Evolutionary conservation across 164 flowering plant species (phyloP), one percentile per base, ranked within the genome.

Genomic region (Tetrastigma voinierianum): DNA sequence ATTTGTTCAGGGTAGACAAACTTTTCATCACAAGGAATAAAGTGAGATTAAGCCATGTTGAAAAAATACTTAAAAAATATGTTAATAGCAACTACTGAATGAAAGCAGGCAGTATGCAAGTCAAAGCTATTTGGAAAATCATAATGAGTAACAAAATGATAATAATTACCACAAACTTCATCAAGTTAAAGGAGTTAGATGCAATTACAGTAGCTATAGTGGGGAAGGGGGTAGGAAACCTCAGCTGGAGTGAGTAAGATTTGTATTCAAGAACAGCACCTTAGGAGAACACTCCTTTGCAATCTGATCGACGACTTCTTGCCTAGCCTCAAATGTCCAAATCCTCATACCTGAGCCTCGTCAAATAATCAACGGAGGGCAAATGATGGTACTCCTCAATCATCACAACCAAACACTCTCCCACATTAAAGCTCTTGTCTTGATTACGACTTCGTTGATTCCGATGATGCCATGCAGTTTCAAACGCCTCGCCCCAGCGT

Each of bases 251-350:
- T n/a, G n/a, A n/a, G 60, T 65, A 70, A 71, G 59, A 59, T 18
- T 19, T 40, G 64, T 13, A 57, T 21, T n/a, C 56, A 65, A 45
- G 61, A 45, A 60, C 65, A 65, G 69, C 54, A 65, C 70, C 74
- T 53, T 61, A 51, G 68, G 53, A 61, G 67, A 46, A 46, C n/a
- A n/a, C n/a, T n/a, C n/a, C n/a, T n/a, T n/a, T n/a, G n/a, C n/a
- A n/a, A n/a, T n/a, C n/a, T n/a, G n/a, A n/a, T n/a, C n/a, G n/a
- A n/a, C n/a, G n/a, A n/a, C n/a, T n/a, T n/a, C n/a, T n/a, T n/a
- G n/a, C n/a, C n/a, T n/a, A n/a, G n/a, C n/a, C n/a, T n/a, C n/a
- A n/a, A n/a, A n/a, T n/a, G n/a, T n/a, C n/a, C n/a, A n/a, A n/a
- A n/a, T n/a, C n/a, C n/a, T n/a, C n/a, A n/a, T n/a, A n/a, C n/a